Conservation (phyloP, 2,329 filamentous ascomycete species). For the Graphilbum ipis-grandicollis region DNA sequence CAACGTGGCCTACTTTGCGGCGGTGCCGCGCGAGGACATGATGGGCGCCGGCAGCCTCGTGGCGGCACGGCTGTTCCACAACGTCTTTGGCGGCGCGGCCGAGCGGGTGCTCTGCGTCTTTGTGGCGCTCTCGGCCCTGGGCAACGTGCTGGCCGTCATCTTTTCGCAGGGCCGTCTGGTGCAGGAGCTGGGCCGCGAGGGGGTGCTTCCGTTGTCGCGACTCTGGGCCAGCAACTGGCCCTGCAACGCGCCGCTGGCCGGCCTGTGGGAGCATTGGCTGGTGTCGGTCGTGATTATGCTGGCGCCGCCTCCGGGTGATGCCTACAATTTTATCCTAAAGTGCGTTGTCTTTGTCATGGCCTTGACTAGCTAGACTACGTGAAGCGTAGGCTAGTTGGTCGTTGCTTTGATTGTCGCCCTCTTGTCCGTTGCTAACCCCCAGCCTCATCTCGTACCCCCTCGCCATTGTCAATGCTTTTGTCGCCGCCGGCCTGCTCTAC, state of each 20-base stretch:
- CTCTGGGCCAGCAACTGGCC: slow-evolving; percentile 48
- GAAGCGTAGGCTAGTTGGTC: too few species aligned
- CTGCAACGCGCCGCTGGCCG: slow-evolving; percentile 43
- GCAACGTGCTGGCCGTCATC: slow-evolving; percentile 49
- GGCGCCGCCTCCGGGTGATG: slow-evolving; percentile 48
- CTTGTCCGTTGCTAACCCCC: background rate
- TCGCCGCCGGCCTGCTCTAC: slow-evolving; percentile 33
- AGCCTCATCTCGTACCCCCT: slow-evolving; percentile 48
- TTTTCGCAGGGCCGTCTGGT: slow-evolving; percentile 51
- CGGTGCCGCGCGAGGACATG: slow-evolving; percentile 34
- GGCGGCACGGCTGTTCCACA: slow-evolving; percentile 36
- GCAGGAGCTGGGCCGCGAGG: slow-evolving; percentile 48
- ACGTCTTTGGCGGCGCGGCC: slow-evolving; percentile 34
- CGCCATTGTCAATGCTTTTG: slow-evolving; percentile 37
- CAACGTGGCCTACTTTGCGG: slow-evolving; percentile 51
- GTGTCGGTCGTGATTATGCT: slow-evolving; percentile 49
- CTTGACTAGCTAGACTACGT: too few species aligned
- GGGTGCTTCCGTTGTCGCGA: slow-evolving; percentile 43
- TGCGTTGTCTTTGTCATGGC: too few species aligned
- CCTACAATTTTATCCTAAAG: slow-evolving; percentile 46
- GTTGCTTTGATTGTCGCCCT: background rate
- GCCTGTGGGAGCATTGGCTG: slow-evolving; percentile 45
- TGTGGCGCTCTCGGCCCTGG: slow-evolving; percentile 49
- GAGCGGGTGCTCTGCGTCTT: slow-evolving; percentile 46
- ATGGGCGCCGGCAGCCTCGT: slow-evolving; percentile 31